phyloP scores from a whole-genome alignment of 371 early-diverging fungal genomes.

The Cokeromyces recurvatus region DNA sequence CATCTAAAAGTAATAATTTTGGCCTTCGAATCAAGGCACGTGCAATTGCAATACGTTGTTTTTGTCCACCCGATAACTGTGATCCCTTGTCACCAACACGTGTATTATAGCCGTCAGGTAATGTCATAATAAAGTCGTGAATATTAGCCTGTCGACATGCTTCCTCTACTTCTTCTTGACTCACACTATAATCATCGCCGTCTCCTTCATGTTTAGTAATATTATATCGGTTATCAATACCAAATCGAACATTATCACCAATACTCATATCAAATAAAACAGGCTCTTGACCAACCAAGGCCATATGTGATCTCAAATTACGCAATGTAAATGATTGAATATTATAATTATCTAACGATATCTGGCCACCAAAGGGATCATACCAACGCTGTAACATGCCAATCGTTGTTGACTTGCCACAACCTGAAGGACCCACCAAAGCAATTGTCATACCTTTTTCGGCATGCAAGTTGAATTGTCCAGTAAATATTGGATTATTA shows the following conservation, averaged over 20 bases:
- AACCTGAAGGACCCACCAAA: slow-evolving; percentile 80
- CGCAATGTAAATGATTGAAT: slow-evolving; percentile 56
- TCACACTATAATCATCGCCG: slow-evolving; percentile 18
- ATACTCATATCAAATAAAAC: slow-evolving; percentile 74
- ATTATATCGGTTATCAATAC: slow-evolving; percentile 49
- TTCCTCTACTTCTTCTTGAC: slow-evolving; percentile 53
- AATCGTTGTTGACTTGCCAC: too few relatives aligned
- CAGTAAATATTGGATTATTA: slow-evolving; percentile 69
- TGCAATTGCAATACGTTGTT: slow-evolving; percentile 70
- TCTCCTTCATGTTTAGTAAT: too few relatives aligned
- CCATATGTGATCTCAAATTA: slow-evolving; percentile 67
- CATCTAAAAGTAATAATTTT: slow-evolving; percentile 86
- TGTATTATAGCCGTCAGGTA: slow-evolving; percentile 77
- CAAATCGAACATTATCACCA: slow-evolving; percentile 75
- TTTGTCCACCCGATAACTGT: slow-evolving; percentile 68
- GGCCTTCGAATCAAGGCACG: slow-evolving; percentile 80
- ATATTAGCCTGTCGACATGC: slow-evolving; percentile 71
- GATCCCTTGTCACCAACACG: slow-evolving; percentile 73
- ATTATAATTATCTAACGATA: slow-evolving; percentile 63
- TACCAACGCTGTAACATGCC: slow-evolving; percentile 86
- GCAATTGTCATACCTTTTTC: slow-evolving; percentile 78
- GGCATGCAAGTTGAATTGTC: slow-evolving; percentile 66
- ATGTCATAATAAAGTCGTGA: slow-evolving; percentile 65
- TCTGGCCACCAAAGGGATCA: slow-evolving; percentile 60
- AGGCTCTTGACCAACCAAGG: slow-evolving; percentile 88